Percentiles rank a stretch among this genome's conserved stretches.
These are phyloP conservation scores for Alternaria ethzedia DNA, from an alignment of 2,329 filamentous ascomycete genomes.

Conservation along the genomic window DNA sequence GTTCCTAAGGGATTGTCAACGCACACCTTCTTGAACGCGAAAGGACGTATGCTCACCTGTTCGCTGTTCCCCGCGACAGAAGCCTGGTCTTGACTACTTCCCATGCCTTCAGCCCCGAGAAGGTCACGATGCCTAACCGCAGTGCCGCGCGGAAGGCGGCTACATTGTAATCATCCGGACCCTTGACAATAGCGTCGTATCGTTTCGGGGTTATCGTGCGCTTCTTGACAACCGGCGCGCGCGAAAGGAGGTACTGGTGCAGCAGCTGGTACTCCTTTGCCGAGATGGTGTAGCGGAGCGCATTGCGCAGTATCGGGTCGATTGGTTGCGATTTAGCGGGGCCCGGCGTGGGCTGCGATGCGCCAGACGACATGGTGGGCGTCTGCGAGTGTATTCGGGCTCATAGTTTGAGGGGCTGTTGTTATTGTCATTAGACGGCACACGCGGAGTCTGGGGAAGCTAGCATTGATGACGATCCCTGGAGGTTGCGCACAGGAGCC, in stretches of 20 bases:
- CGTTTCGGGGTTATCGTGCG: slow-evolving; percentile 57
- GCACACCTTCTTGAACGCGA: background rate
- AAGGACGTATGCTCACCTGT: slow-evolving; percentile 19
- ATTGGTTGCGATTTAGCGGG: slow-evolving; percentile 41
- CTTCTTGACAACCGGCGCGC: slow-evolving; percentile 66
- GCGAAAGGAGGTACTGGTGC: slow-evolving; percentile 81
- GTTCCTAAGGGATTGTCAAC: slow-evolving; percentile 30
- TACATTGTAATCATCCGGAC: slow-evolving; percentile 56
- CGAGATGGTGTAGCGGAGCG: slow-evolving; percentile 82
- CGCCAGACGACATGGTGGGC: slow-evolving; percentile 39
- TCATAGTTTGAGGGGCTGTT: slow-evolving; percentile 23
- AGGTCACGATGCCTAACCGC: slow-evolving; percentile 53
- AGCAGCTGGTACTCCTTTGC: slow-evolving; percentile 85
- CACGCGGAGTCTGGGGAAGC: slow-evolving; percentile 19
- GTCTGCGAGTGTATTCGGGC: slow-evolving; percentile 16
- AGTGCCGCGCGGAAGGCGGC: slow-evolving; percentile 55
- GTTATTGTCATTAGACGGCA: background rate
- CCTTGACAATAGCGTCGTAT: slow-evolving; percentile 59
- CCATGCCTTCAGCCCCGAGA: slow-evolving; percentile 55
- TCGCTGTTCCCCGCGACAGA: slow-evolving; percentile 38
- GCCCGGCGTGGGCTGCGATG: slow-evolving; percentile 33
- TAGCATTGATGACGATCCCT: slow-evolving; percentile 9
- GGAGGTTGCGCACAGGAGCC: background rate
- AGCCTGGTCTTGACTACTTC: slow-evolving; percentile 51
- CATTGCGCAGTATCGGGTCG: slow-evolving; percentile 81